A percentile compares a stretch with the other conserved stretches of the same genome.
phyloP scores from a whole-genome alignment of 2,329 filamentous ascomycete species.

The Dothistroma septosporum region DNA sequence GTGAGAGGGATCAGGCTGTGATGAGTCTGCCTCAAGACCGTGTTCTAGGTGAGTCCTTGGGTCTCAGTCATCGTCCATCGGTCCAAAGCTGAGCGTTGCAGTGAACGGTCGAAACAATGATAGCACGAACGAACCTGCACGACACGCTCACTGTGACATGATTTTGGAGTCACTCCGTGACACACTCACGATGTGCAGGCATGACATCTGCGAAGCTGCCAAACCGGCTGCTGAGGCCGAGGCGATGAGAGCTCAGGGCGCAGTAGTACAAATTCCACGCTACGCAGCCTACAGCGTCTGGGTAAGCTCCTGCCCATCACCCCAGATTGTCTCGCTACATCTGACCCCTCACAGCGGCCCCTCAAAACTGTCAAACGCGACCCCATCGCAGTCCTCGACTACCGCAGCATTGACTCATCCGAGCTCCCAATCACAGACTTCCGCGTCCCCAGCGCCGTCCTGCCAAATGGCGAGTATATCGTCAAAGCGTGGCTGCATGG shows the following conservation, averaged over 20 bases:
- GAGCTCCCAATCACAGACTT: constrained; percentile 17
- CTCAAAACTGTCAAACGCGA: constrained; percentile 20
- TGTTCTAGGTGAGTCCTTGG: constrained; percentile 9
- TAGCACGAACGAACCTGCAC: constrained; percentile 13
- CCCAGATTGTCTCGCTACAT: not conserved
- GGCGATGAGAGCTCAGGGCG: constrained; percentile 10
- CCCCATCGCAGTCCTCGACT: constrained; percentile 19
- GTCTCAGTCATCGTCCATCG: not conserved
- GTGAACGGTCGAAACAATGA: constrained; percentile 13
- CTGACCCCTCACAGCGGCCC: constrained; percentile 12
- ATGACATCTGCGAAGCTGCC: constrained; percentile 14
- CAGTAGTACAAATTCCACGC: constrained; percentile 16
- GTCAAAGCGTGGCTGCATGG: constrained; percentile 11
- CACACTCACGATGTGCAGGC: constrained; percentile 4
- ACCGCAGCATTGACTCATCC: constrained; percentile 11
- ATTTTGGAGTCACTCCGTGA: constrained; percentile 12
- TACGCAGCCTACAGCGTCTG: constrained; percentile 19
- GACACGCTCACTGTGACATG: constrained; percentile 18
- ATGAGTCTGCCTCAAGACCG: constrained; percentile 13
- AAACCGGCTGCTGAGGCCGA: constrained; percentile 14
- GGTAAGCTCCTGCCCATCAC: constrained; percentile 4
- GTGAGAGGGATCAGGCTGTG: constrained; percentile 8
- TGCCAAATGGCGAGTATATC: constrained; percentile 16
- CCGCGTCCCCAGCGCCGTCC: constrained; percentile 15
- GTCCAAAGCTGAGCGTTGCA: not conserved